Evolutionary conservation across 257 asterid species (phyloP).

Genomic region (Scutellaria barbata): DNA sequence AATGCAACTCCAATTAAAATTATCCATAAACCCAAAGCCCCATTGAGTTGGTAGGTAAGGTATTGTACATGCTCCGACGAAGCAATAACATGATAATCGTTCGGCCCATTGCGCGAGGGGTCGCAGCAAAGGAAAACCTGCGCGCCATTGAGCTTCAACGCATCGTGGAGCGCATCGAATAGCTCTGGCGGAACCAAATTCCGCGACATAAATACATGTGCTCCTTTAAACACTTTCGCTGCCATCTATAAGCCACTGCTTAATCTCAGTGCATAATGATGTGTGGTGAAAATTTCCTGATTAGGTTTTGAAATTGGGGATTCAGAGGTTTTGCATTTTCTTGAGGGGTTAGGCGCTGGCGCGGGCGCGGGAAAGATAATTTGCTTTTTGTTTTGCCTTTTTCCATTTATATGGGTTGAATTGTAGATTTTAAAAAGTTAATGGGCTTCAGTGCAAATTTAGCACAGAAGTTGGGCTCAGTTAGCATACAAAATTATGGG

Average conservation of each 20-base stretch:
- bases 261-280: neutral
- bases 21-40: conserved; percentile 8
- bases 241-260: conserved; percentile 42
- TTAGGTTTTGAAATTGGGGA: conserved; percentile 28
- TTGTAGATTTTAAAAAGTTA: neutral
- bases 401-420: neutral
- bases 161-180: conserved; percentile 92
- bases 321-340: neutral
- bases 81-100: conserved; percentile 89
- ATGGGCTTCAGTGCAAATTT: too few relatives aligned
- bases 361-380: conserved; percentile 24
- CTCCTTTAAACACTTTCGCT: conserved; percentile 74
- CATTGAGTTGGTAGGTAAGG: conserved; percentile 1
- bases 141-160: conserved; percentile 92
- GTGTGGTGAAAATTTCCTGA: conserved; percentile 13
- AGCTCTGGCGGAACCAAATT: conserved; percentile 90
- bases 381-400: neutral
- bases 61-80: conserved; percentile 66
- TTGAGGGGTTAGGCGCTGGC: neutral
- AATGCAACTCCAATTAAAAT: conserved; percentile 22
- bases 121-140: conserved; percentile 83
- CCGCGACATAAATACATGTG: conserved; percentile 77
- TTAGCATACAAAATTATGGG: too few relatives aligned
- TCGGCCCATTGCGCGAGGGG: conserved; percentile 73
- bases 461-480: too few relatives aligned